Conservation (phyloP, 495 filamentous ascomycete genomes). For the Hypoxylon crocopeplum region DNA sequence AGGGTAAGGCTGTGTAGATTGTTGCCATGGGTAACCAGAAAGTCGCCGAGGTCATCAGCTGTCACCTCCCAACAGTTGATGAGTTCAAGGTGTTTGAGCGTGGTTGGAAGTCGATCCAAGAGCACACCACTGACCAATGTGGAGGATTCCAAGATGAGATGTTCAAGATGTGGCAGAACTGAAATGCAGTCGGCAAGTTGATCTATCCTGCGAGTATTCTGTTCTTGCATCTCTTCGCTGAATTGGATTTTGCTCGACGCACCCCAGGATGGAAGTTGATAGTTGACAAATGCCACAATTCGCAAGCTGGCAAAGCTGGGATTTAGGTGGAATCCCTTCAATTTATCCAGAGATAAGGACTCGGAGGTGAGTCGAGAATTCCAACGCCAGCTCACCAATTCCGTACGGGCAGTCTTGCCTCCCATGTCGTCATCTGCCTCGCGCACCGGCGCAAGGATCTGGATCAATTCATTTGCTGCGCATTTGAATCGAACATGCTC, state of each 20-base stretch:
- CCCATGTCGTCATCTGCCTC: conserved; percentile 38
- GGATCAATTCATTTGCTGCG: conserved; percentile 61
- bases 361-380: conserved; percentile 68
- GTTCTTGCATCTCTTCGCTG: conserved; percentile 37
- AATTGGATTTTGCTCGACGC: conserved; percentile 32
- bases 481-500: conserved; percentile 67
- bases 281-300: conserved; percentile 70
- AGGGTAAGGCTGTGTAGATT: conserved; percentile 69
- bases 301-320: conserved; percentile 64
- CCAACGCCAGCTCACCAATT: conserved; percentile 78
- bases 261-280: conserved; percentile 56
- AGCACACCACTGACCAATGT: conserved; percentile 66
- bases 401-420: conserved; percentile 28
- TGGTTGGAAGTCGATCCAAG: conserved; percentile 66
- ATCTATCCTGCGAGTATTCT: conserved; percentile 48
- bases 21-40: conserved; percentile 67
- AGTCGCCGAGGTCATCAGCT: conserved; percentile 62
- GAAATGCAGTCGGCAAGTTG: conserved; percentile 63
- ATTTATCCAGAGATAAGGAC: conserved; percentile 51
- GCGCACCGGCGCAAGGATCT: conserved; percentile 50
- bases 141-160: conserved; percentile 71
- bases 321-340: conserved; percentile 61
- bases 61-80: conserved; percentile 76
- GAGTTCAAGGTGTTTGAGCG: conserved; percentile 69
- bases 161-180: conserved; percentile 64